Base-by-base conservation (phyloP, 257 asterid species). In the Salvia splendens region DNA sequence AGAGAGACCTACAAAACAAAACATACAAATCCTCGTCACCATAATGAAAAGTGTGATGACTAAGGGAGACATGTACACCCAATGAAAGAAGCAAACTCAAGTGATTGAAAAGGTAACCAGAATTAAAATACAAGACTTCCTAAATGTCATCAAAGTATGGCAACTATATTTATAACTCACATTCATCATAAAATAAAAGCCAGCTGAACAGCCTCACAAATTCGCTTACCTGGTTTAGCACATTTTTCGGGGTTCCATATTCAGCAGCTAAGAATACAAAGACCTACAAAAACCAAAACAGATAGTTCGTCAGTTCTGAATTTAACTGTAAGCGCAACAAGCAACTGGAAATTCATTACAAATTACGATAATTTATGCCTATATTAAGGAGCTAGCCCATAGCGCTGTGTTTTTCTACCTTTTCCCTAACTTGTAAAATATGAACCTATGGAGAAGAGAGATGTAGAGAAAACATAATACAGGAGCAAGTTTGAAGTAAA, bases 251-350 rank as follows among this genome's bases (percentile, higher is more conserved):
- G 61, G 98, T 94, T 78, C 65, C 86, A 69, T 94, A 94, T 77
- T 94, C 99, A 5, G 99, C 99, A n/a, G 99, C 89, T 79, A 94
- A 74, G 77, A 94, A 94, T 66, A 91, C 99, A 72, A 94, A 94
- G 66, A 94, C 96, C 99, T 94, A 86, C 69, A 82, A 76, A 70
- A 72, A 16, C 53, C 47, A 43, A 64, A n/a, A 69, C 5, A 10
- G 15, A 35, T 5, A 33, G 15, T 30, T 46, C 7, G 52, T 68
- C 68, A 64, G 61, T 32, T 60, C 70, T 28, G 55, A 35, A 64
- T 28, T 33, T 33, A n/a, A 24, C 20, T 73, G 62, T 32, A 17
- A 60, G 38, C 11, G 30, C 70, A 75, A 52, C 1, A 46, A 52
- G 51, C 8, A 5, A 60, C 2, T 28, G 54, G 38, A 67, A 65